A percentile compares a stretch with the other conserved stretches of the same genome.
Evolutionary conservation across 495 filamentous ascomycete species (phyloP).

Genomic region (Daldinia bambusicola): DNA sequence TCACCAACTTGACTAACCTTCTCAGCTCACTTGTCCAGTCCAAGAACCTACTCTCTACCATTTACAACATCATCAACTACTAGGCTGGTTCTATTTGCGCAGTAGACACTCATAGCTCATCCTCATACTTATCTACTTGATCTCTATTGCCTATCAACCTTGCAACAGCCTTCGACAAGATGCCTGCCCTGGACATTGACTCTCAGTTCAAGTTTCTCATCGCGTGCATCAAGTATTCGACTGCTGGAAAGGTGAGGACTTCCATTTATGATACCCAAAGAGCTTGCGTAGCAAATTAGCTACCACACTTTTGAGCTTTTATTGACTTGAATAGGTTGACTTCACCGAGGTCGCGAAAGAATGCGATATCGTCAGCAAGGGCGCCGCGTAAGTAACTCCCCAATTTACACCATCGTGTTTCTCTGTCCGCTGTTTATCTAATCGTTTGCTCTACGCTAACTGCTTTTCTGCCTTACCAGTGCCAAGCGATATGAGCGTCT

Average conservation of each 20-base stretch:
- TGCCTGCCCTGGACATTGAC: slow-evolving; percentile 61
- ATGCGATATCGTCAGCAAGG: slow-evolving; percentile 68
- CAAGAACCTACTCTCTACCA: not conserved
- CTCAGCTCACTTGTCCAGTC: not conserved
- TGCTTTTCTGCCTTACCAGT: slow-evolving; percentile 45
- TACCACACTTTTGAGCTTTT: not conserved
- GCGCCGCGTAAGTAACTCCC: slow-evolving; percentile 70
- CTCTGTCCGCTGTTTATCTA: not conserved
- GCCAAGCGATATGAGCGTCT: slow-evolving; percentile 74
- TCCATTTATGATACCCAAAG: not conserved
- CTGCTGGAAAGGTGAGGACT: slow-evolving; percentile 65
- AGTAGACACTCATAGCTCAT: not conserved
- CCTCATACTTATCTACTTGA: not conserved
- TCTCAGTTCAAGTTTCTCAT: slow-evolving; percentile 72
- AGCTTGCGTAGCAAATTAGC: too few species aligned
- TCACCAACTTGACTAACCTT: not conserved
- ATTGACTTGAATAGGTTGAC: slow-evolving; percentile 62
- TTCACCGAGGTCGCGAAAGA: slow-evolving; percentile 71
- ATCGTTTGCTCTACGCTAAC: not conserved
- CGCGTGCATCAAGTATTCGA: slow-evolving; percentile 68
- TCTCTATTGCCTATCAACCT: not conserved
- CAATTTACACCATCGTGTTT: not conserved
- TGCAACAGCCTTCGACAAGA: slow-evolving; percentile 42
- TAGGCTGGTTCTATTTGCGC: not conserved
- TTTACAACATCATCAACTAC: not conserved